Percentiles rank a stretch among this genome's conserved stretches.
These are phyloP conservation scores for Albizia julibrissin DNA, from an alignment of 306 rosid genomes.

Conservation along the genomic window DNA sequence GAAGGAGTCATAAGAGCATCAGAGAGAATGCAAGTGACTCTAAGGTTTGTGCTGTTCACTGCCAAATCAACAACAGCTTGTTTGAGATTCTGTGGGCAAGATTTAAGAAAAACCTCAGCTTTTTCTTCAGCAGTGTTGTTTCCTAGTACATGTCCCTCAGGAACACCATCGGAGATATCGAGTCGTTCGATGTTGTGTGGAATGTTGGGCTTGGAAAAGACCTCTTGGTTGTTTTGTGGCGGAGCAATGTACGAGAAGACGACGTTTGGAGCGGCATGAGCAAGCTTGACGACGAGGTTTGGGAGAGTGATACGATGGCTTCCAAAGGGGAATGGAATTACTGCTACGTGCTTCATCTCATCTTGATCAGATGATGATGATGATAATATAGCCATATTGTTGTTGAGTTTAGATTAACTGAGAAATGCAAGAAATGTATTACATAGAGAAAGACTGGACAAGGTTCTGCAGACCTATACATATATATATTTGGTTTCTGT, in stretches of 20 bases:
- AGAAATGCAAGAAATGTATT: neutral
- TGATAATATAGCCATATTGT: neutral
- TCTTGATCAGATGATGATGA: neutral
- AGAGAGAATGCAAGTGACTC: neutral
- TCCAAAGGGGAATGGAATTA: neutral
- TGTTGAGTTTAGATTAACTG: neutral
- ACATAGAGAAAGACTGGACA: too few species aligned
- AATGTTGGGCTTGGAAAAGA: neutral
- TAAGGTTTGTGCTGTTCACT: neutral
- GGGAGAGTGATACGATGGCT: neutral
- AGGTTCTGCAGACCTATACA: too few species aligned
- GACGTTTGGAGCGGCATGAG: neutral
- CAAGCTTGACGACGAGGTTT: neutral
- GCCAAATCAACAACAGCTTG: neutral
- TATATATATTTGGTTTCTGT: neutral
- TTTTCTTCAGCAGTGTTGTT: neutral
- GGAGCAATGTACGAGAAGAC: neutral
- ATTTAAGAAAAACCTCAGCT: neutral
- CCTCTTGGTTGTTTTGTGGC: neutral
- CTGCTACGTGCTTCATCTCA: neutral
- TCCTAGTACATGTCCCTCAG: neutral
- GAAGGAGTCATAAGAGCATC: neutral
- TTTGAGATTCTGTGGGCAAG: neutral
- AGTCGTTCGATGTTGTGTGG: neutral
- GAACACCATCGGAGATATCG: neutral